Evolutionary conservation across 225 moss, liverwort and hornwort genomes (phyloP).

Genomic region (Sphagnum tenellum): DNA sequence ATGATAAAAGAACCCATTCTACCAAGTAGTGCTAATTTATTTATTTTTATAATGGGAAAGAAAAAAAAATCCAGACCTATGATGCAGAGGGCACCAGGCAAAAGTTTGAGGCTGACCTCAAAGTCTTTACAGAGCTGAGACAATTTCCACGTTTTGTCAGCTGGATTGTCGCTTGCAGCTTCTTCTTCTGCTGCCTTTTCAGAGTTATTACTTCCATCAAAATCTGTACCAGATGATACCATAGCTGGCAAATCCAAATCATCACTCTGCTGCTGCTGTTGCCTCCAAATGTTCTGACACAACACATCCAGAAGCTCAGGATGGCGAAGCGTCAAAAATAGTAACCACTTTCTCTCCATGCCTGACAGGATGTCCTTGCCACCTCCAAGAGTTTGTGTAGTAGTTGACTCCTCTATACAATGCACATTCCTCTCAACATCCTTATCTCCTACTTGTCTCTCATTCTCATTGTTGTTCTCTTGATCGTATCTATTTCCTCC

Average conservation of each 20-base stretch:
- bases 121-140: conserved; percentile 24
- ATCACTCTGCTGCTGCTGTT: conserved; percentile 22
- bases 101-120: conserved; percentile 24
- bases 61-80: too few relatives aligned
- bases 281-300: conserved; percentile 71
- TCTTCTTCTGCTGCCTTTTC: conserved; percentile 24
- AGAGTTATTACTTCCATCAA: conserved; percentile 9
- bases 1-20: too few relatives aligned
- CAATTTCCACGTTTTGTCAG: conserved; percentile 6
- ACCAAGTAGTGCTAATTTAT: too few relatives aligned
- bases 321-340: conserved; percentile 57
- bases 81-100: too few relatives aligned
- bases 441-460: conserved; percentile 7
- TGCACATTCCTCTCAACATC: conserved; percentile 14
- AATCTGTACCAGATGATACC: conserved; percentile 4
- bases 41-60: too few relatives aligned
- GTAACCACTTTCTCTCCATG: conserved; percentile 57
- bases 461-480: conserved; percentile 10
- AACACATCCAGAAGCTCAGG: conserved; percentile 76
- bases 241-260: conserved; percentile 4
- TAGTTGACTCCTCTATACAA: conserved; percentile 4
- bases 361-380: conserved; percentile 27
- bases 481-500: conserved; percentile 21
- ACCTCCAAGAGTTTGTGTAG: too few relatives aligned
- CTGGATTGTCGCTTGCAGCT: conserved; percentile 11